phyloP scores from a whole-genome alignment of 805 yeast genomes.

The Wickerhamiella alocasiicola region DNA sequence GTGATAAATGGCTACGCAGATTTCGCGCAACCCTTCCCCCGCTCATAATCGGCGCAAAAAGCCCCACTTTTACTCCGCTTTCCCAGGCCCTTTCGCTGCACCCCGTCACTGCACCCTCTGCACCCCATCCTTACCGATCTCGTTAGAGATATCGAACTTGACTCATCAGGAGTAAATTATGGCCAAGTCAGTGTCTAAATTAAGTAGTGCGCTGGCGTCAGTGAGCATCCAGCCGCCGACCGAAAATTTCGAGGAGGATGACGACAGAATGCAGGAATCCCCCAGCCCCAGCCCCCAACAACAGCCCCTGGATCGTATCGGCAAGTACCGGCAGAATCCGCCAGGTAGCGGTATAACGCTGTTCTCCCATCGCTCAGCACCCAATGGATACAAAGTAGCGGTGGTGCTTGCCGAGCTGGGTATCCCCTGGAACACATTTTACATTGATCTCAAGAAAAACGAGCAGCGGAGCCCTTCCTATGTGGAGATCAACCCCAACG shows the following conservation, averaged over 20 bases:
- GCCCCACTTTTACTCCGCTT: no score
- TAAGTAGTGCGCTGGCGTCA: conserved; percentile 24
- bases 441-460: conserved; percentile 72
- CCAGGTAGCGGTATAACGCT: conserved; percentile 76
- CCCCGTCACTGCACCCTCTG: no score
- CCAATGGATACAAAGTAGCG: conserved; percentile 93
- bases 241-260: not conserved
- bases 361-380: conserved; percentile 78
- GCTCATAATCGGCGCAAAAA: no score
- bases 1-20: no score
- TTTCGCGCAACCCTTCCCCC: no score
- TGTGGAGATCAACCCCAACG: conserved; percentile 88
- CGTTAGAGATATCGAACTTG: no score
- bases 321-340: conserved; percentile 59
- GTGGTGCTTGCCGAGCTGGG: conserved; percentile 76
- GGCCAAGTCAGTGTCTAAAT: conserved; percentile 19
- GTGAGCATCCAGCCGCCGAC: conserved; percentile 17
- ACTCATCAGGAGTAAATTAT: conserved; percentile 3
- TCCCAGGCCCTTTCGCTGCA: no score
- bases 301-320: conserved; percentile 34
- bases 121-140: no score
- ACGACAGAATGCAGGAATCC: not conserved
- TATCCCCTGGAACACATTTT: conserved; percentile 64
- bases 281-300: not conserved
- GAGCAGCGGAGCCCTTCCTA: conserved; percentile 92